Base-by-base conservation (phyloP, 2,329 filamentous ascomycete species). In the Pseudodiploospora longispora region DNA sequence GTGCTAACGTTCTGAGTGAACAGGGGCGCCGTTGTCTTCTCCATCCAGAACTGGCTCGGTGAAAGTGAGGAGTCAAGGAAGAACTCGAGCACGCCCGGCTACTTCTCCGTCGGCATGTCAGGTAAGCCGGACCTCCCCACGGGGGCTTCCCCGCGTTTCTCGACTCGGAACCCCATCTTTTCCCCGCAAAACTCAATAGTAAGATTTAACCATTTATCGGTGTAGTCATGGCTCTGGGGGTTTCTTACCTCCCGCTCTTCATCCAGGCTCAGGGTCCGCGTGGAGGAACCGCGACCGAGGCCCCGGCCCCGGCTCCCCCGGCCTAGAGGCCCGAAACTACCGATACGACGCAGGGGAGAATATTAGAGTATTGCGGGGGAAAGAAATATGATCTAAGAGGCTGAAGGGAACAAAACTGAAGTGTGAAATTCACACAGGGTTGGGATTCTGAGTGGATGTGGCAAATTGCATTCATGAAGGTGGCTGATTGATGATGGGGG, bases 21-120 rank as follows among this genome's bases (percentile, higher is more conserved):
- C 36, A 85, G 81, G 85, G 80, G 80, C 8, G 77, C 85, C 35
- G 80, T 90, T 31, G 75, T 88, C 48, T 83, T 87, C 63, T 78
- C 83, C 52, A 64, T 88, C 43, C 83, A 90, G 69, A 81, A 71
- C 62, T 91, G 85, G 85, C 75, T 89, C 39, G 81, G 82, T 51
- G 85, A 89, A 73, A 83, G 82, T 56, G 75, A 81, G 55, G 80
- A 83, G 47, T 64, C 78, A 46, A 76, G 72, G 65, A 82, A 79
- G 62, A 82, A 68, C 47, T 67, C 78, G 28, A 68, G 73, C 38
- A 90, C 87, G 5, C 88, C 90, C 2, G 67, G 72, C 10, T 72
- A 73, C 56, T 83, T 93, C 65, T 82, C 81, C 44, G 80, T 93
- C 44, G 76, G 82, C 64, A 93, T 94, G 85, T 80, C 86, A 19